Conservation (phyloP, 768 basidiomycete species). For the Pluteus cervinus region DNA sequence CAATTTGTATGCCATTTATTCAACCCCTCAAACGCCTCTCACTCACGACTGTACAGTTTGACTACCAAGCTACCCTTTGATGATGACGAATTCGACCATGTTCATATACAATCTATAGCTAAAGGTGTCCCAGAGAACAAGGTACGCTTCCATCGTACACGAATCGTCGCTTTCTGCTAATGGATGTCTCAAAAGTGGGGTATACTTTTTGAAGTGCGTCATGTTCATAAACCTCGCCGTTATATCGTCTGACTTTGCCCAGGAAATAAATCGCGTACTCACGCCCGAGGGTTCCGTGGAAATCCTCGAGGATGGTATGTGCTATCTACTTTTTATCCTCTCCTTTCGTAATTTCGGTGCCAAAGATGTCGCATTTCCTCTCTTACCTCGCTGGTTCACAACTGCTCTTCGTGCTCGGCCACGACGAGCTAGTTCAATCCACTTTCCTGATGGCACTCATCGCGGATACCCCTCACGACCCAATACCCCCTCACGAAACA, state of each 20-base stretch:
- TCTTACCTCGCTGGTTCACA: slow-evolving; percentile 74
- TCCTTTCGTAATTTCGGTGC: background rate
- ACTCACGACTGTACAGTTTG: slow-evolving; percentile 38
- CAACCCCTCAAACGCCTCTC: background rate
- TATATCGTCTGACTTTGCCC: background rate
- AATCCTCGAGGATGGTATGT: slow-evolving; percentile 65
- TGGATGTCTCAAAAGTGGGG: slow-evolving; percentile 47
- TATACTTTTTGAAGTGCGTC: slow-evolving; percentile 54
- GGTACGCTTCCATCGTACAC: slow-evolving; percentile 24
- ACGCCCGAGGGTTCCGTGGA: slow-evolving; percentile 67
- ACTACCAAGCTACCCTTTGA: slow-evolving; percentile 76
- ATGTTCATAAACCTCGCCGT: background rate
- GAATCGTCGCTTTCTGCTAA: slow-evolving; percentile 7
- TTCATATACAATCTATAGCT: slow-evolving; percentile 64
- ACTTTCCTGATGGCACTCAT: slow-evolving; percentile 43
- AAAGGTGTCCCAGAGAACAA: slow-evolving; percentile 73
- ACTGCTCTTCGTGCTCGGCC: slow-evolving; percentile 54
- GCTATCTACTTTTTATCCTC: background rate
- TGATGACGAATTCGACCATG: slow-evolving; percentile 77
- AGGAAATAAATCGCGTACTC: slow-evolving; percentile 73
- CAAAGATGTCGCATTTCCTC: slow-evolving; percentile 71
- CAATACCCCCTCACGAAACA: slow-evolving; percentile 21
- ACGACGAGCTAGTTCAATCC: slow-evolving; percentile 40
- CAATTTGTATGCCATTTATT: slow-evolving; percentile 51
- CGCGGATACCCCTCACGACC: slow-evolving; percentile 29